Base-by-base conservation (phyloP, 805 yeast genomes). In the Candida oleophila region DNA sequence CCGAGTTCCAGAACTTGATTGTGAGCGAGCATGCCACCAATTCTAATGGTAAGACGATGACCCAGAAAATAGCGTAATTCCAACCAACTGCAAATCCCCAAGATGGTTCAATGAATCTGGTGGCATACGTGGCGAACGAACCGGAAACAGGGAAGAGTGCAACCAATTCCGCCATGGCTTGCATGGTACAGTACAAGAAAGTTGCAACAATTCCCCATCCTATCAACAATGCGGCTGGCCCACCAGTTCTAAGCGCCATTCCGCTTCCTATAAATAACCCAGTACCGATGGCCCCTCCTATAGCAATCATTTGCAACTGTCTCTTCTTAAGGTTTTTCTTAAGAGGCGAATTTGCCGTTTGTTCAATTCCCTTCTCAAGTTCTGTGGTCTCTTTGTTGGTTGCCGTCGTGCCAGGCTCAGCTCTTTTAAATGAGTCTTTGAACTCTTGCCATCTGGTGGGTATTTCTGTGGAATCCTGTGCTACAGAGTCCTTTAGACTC, bases 81-180 rank as follows among this genome's bases (percentile, higher is more conserved):
- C 72, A 69, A 15, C 74, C 76, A 45, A 64, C 67, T n/a, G 76
- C 76, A 50, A 70, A 71, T 4, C 76, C 76, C 64, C 71, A 69
- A 18, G 73, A 67, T 1, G 72, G 71, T 51, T 70, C 75, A n/a
- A 71, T 64, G 46, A 71, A 71, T 16, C 73, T 55, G 1, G 67
- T 64, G 32, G 74, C 68, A 46, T 68, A 69, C 2, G 71, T 64
- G 9, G 74, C 71, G 54, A 71, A 71, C 2, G 74, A 65, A 9
- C 76, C 76, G 7, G 66, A 57, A 16, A 71, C 70, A 2, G 75
- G 73, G 45, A 62, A 65, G 11, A 63, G 56, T 9, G 73, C 60
- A n/a, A 66, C 64, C 46, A 71, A 53, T 49, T 71, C 76, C 5
- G 72, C 68, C 33, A 71, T 60, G 28, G 71, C 62, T 48, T 71